Base-by-base conservation (phyloP, 164 flowering plant genomes). In the Sextonia rubra region DNA sequence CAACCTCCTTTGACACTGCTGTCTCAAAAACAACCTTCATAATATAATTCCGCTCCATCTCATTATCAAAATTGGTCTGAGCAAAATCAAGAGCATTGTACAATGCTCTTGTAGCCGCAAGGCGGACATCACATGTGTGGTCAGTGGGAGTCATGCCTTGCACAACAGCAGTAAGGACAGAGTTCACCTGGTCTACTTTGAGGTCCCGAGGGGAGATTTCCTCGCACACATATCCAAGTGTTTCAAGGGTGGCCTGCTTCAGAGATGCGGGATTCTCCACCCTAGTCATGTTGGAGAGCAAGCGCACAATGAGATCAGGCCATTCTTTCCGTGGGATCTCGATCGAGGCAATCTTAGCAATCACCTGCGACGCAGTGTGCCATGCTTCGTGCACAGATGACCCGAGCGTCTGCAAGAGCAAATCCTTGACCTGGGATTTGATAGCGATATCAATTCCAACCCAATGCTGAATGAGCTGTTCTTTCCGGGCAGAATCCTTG, bases 71-170 rank as follows among this genome's bases (percentile, higher is more conserved):
- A 78, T 91, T 91, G 47, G 91, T 84, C 72, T 88, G 90, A 7
- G 94, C 93, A 84, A 91, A 91, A 77, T 82, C 91, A n/a, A 91
- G 82, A 32, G 97, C 97, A 81, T 91, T 90, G 69, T 82, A 86
- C 29, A 91, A 76, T 22, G 97, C 94, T 71, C 74, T 86, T 8
- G 91, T 87, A 29, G 97, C 91, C 23, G 97, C 89, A 74, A 91
- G 91, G n/a, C 97, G 85, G n/a, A 91, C 90, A 47, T 83, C 89
- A 65, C 82, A 56, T 65, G 84, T 80, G 61, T 83, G 82, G 60
- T 86, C 89, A 27, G 83, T 72, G 23, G 77, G 84, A 72, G 81
- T 91, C 97, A 91, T 92, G 27, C 97, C 97, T 74, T 92, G 91
- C 49, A 88, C 92, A n/a, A 92, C 93, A 44, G 97, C 95, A 44